Percentiles rank a stretch among this genome's conserved stretches.
phyloP scores from a whole-genome alignment of 352 stramenopile species.

The Pythium pyrilobum region DNA sequence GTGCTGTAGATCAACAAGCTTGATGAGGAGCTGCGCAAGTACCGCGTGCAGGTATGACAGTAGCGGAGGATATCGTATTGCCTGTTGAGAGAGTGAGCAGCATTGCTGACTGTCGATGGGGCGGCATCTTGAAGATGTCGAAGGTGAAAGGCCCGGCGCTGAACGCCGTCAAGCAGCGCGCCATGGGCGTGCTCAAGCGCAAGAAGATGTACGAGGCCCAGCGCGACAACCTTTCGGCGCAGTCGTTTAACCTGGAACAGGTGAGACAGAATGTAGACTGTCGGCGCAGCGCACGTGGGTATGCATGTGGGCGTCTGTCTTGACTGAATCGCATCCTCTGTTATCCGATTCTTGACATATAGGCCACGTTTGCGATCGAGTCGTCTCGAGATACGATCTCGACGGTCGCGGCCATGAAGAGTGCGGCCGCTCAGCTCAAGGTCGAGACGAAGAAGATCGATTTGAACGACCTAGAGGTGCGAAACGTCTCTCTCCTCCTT shows the following conservation, averaged over 20 bases:
- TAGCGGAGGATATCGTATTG: not conserved
- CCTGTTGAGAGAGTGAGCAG: not conserved
- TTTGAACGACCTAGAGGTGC: slow-evolving; percentile 92
- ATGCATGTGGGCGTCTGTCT: not conserved
- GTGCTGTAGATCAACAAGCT: slow-evolving; percentile 82
- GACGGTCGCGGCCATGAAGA: slow-evolving; percentile 95
- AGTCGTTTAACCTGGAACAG: slow-evolving; percentile 88
- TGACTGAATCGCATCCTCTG: not conserved
- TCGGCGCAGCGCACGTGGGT: not conserved
- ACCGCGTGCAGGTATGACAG: slow-evolving; percentile 54
- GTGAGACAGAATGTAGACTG: slow-evolving; percentile 13
- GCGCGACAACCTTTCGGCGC: slow-evolving; percentile 67
- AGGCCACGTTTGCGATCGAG: slow-evolving; percentile 89
- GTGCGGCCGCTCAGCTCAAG: slow-evolving; percentile 88
- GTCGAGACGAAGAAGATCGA: slow-evolving; percentile 95
- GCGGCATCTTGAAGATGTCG: slow-evolving; percentile 44
- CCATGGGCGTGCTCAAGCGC: slow-evolving; percentile 82
- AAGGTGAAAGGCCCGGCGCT: slow-evolving; percentile 61
- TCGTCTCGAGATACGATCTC: slow-evolving; percentile 89
- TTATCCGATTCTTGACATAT: not conserved
- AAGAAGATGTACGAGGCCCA: slow-evolving; percentile 89
- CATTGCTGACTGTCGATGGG: not conserved
- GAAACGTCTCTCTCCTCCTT: no score
- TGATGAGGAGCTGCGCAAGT: slow-evolving; percentile 78
- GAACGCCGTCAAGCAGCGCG: slow-evolving; percentile 78